These are phyloP conservation scores for Chenopodium suecicum DNA, from an alignment of 148 eudicot species.

Conservation along the genomic window DNA sequence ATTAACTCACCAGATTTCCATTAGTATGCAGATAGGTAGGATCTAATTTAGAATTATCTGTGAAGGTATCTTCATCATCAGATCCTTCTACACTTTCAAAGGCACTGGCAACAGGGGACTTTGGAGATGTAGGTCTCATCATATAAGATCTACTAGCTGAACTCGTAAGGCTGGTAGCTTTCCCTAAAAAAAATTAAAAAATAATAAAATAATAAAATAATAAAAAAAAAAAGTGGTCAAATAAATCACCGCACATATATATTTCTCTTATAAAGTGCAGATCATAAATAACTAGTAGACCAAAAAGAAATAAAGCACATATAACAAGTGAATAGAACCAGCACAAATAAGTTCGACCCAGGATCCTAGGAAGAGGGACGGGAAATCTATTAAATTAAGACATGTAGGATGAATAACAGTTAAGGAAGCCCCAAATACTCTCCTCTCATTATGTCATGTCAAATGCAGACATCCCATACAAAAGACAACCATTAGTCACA, in stretches of 20 bases:
- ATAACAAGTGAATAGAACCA: not conserved
- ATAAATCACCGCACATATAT: not conserved
- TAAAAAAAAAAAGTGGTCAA: not conserved
- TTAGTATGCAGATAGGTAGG: constrained; percentile 54
- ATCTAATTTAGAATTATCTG: constrained; percentile 53
- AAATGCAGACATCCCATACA: too few species aligned
- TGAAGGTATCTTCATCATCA: constrained; percentile 79
- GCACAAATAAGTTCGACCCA: not conserved
- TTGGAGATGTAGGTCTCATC: constrained; percentile 85
- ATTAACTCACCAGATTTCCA: constrained; percentile 70
- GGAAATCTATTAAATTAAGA: too few species aligned
- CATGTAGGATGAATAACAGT: too few species aligned
- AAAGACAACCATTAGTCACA: too few species aligned
- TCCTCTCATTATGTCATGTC: too few species aligned
- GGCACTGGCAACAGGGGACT: constrained; percentile 94
- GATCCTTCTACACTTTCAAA: constrained; percentile 95
- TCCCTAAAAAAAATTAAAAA: constrained; percentile 36
- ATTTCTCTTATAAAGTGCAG: not conserved
- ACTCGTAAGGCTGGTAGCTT: constrained; percentile 49
- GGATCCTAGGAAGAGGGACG: too few species aligned
- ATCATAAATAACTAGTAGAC: not conserved
- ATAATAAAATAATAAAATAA: too few species aligned
- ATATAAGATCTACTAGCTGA: constrained; percentile 57
- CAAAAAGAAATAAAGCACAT: not conserved
- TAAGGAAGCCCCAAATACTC: too few species aligned